Percentiles rank a stretch among this genome's conserved stretches.
Conservation (phyloP, 2,329 filamentous ascomycete species). For the Leptosphaerulina australis region DNA sequence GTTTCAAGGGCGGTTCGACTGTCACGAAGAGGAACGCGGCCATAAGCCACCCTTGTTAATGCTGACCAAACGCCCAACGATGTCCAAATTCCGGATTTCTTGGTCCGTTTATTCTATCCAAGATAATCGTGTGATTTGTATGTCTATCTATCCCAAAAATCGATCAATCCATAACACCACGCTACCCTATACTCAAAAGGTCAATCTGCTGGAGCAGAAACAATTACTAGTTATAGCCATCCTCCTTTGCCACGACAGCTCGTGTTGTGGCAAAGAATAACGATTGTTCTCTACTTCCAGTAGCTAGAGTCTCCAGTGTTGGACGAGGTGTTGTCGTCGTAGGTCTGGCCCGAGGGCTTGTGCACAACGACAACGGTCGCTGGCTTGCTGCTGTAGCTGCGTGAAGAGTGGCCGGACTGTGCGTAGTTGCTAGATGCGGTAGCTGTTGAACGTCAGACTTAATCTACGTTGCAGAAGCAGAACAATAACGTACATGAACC, state of each 20-base stretch:
- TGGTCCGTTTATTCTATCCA: background rate
- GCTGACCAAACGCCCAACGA: background rate
- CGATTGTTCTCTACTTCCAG: background rate
- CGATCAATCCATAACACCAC: slow-evolving; percentile 12
- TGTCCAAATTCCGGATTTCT: background rate
- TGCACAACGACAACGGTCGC: slow-evolving; percentile 7
- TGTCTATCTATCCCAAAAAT: background rate
- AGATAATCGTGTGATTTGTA: background rate
- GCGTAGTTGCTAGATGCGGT: slow-evolving; percentile 1
- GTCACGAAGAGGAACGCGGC: slow-evolving; percentile 9
- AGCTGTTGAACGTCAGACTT: slow-evolving; percentile 6
- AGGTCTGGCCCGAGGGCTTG: slow-evolving; percentile 3
- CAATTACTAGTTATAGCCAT: slow-evolving; percentile 10
- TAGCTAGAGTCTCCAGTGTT: slow-evolving; percentile 4
- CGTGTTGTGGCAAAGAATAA: background rate
- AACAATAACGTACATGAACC: slow-evolving; percentile 2
- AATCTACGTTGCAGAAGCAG: background rate
- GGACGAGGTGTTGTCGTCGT: slow-evolving; percentile 8
- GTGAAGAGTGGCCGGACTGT: slow-evolving; percentile 8
- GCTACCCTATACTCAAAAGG: background rate
- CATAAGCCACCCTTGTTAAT: slow-evolving; percentile 7
- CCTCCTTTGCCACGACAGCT: background rate
- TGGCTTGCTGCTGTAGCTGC: slow-evolving; percentile 4
- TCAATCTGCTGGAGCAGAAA: background rate
- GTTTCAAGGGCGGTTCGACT: slow-evolving; percentile 5